Base-by-base conservation (phyloP, 2,329 filamentous ascomycete genomes). In the Nigrospora sphaerica region DNA sequence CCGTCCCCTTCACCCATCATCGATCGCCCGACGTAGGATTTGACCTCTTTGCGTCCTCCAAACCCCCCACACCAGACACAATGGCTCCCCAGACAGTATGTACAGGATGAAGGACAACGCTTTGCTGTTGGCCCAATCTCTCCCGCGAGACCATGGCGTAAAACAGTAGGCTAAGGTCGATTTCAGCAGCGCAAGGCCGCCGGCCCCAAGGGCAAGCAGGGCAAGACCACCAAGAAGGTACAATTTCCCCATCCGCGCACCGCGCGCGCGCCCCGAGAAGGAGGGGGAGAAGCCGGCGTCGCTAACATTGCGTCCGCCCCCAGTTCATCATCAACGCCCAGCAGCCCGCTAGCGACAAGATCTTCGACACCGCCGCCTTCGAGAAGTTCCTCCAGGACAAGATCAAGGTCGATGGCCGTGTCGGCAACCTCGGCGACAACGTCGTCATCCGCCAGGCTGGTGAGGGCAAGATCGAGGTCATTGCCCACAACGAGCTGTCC, bases 361-460 rank as follows among this genome's bases (percentile, higher is more conserved):
- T 98, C 83, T 97, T 98, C 84, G 93, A 98, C 74, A 85, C 95
- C 71, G 84, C 88, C 65, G 91, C 91, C 62, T 98, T 98, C 73
- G 91, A 96, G 80, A 97, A 97, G 85, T 98, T 98, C 87, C 88
- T 98, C 56, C 91, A 96, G 83, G 93, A 97, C 77, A 90, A 88
- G 78, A 95, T 98, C 85, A 98, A 98, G 88, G 90, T 98, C 63
- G 93, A 96, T 62, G 92, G 92, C 78, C 92, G 90, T 69, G 91
- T 92, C 68, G 91, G 91, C 64, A 97, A 98, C 85, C 87, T 98
- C 62, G 93, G 93, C 70, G 93, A 97, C 68, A 83, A 79, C 70
- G 84, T 98, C 68, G 77, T 83, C 69, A 93, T 98, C 80, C 84
- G 82, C 67, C 88, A 95, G 81, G 75, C 84, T 65, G 90, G 88